Evolutionary conservation across 805 yeast genomes (phyloP), one percentile per base, ranked within the genome.

Genomic region (Cyberlindnera subsufficiens): DNA sequence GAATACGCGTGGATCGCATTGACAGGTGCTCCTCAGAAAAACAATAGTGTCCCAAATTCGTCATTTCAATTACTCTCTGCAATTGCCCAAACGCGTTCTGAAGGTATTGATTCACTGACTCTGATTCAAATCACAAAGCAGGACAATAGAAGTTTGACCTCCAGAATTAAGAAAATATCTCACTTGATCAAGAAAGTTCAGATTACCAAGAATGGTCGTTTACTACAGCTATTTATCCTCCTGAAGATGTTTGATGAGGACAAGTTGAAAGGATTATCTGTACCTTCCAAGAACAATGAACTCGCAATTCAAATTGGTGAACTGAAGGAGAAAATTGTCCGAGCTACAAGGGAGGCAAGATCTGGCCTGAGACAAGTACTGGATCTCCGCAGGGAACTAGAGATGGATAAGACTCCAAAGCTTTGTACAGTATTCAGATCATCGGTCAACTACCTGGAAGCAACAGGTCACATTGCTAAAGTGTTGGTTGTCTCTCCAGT

Each of bases 121-220:
- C 64, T 84, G 44, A 74, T 80, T 3, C 63, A 65, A 33, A 67
- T 63, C 16, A 75, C 89, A 0, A 75, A 75, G 8, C 93, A 84
- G 60, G 93, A 84, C 53, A 75, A 81, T 15, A 69, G 91, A 49
- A 81, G 89, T 44, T 66, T 82, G 33, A 79, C 89, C 0, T 68
- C 78, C 1, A 68, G 93, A 51, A 65, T 82, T 40, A 78, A 75
- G 52, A 69, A 71, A 35, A 62, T 84, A 16, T 76, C 68, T 31
- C 77, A 75, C 17, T 60, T 80, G 15, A 71, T 81, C 5, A 62
- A 62, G 18, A 76, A 71, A 39, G 48, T 51, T 1, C 67, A 60
- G 37, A 51, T 71, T 18, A 46, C 69, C 20, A 63, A 63, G 29
- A 62, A 72, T 30, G 74, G 78, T 3, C 76, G 73, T 43, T 75